phyloP scores from a whole-genome alignment of 352 stramenopile genomes.

The Pythium dissimile region DNA sequence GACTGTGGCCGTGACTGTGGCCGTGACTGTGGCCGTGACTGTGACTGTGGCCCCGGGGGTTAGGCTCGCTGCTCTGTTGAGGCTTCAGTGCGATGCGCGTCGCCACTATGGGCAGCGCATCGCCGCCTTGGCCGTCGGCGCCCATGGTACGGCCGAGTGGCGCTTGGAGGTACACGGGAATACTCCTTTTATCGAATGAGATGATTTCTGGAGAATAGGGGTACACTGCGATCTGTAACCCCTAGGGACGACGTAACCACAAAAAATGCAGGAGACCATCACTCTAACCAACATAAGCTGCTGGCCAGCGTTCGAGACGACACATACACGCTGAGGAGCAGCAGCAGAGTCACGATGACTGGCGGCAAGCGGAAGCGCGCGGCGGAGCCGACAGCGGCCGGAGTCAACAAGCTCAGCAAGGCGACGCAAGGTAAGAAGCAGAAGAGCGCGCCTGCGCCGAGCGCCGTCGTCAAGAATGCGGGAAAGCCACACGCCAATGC shows the following conservation, averaged over 20 bases:
- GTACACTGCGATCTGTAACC: slow-evolving; percentile 8
- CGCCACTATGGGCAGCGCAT: neutral
- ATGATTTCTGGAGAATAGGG: no score
- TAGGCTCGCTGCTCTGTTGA: slow-evolving; percentile 7
- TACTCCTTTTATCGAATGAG: no score
- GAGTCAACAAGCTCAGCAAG: neutral
- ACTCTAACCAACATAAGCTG: slow-evolving; percentile 14
- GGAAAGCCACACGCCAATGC: neutral
- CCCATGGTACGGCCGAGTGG: no score
- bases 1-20: neutral
- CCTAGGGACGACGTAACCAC: neutral
- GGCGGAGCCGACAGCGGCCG: neutral
- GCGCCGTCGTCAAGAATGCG: neutral
- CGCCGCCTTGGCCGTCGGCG: neutral
- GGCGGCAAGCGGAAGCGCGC: slow-evolving; percentile 25
- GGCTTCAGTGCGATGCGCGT: slow-evolving; percentile 10
- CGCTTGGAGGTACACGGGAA: no score
- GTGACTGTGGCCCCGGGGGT: neutral
- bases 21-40: neutral
- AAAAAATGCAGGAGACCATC: no score
- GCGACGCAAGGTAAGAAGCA: slow-evolving; percentile 20
- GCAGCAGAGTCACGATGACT: no score
- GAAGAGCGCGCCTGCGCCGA: slow-evolving; percentile 13
- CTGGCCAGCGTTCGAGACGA: slow-evolving; percentile 19
- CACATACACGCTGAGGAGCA: neutral